Conservation (phyloP, 106 monocot species). For the Acorus gramineus region DNA sequence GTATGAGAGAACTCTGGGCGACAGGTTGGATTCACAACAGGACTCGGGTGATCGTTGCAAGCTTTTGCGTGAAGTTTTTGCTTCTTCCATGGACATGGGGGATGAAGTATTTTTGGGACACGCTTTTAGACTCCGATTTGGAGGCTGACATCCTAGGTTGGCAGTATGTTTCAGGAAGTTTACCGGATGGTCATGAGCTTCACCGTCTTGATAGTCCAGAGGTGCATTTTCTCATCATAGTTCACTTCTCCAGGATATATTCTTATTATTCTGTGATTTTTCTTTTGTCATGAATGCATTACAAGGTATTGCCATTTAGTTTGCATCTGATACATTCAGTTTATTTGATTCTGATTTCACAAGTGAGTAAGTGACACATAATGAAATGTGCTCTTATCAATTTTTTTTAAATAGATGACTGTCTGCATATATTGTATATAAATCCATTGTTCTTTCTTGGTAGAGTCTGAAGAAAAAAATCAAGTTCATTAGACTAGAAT, state of each 20-base stretch:
- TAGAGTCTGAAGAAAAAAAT: too few species aligned
- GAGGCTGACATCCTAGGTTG: conserved; percentile 87
- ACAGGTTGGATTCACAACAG: conserved; percentile 89
- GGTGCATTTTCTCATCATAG: conserved; percentile 23
- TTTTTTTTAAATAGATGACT: too few species aligned
- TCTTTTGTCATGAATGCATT: not conserved
- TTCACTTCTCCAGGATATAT: not conserved
- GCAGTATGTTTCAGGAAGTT: conserved; percentile 89
- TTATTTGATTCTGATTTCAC: too few species aligned
- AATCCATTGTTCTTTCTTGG: too few species aligned
- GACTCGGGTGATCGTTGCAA: conserved; percentile 60
- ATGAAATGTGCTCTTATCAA: too few species aligned
- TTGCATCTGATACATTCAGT: too few species aligned
- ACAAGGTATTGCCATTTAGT: too few species aligned
- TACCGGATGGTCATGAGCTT: conserved; percentile 85
- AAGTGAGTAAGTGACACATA: too few species aligned
- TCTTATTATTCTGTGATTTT: not conserved
- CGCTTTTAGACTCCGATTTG: conserved; percentile 71
- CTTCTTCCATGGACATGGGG: conserved; percentile 88
- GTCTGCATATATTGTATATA: too few species aligned
- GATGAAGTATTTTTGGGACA: conserved; percentile 93
- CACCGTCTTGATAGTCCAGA: conserved; percentile 68
- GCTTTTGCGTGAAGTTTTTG: conserved; percentile 72
- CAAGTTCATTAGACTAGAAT: too few species aligned
- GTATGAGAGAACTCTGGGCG: conserved; percentile 96